These are phyloP conservation scores for Macroventuria anomochaeta DNA, from an alignment of 2,329 filamentous ascomycete genomes.

Conservation along the genomic window DNA sequence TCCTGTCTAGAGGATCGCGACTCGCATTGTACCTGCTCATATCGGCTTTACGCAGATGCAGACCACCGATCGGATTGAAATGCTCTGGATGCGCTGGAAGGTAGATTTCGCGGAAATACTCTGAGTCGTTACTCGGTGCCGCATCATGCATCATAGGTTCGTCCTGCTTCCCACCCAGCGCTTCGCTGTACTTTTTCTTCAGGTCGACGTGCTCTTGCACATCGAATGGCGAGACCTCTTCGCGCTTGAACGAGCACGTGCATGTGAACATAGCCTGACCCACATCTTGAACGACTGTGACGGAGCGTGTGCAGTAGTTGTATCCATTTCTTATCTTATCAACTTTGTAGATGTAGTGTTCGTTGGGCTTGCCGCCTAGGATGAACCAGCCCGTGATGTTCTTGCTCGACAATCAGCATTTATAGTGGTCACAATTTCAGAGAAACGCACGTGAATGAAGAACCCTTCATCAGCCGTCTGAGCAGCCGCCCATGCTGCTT, in stretches of 20 bases:
- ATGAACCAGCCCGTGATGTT: conserved; percentile 62
- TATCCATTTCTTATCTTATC: conserved; percentile 59
- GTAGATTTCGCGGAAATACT: conserved; percentile 37
- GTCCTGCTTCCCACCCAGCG: conserved; percentile 43
- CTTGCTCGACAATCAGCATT: conserved; percentile 36
- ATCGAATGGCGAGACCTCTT: conserved; percentile 45
- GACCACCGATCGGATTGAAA: conserved; percentile 52
- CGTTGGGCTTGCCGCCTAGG: conserved; percentile 53
- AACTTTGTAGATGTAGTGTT: conserved; percentile 60
- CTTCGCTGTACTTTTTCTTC: conserved; percentile 43
- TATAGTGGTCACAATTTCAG: not conserved
- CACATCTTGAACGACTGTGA: conserved; percentile 58
- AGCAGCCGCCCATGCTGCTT: conserved; percentile 63
- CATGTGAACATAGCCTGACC: conserved; percentile 58
- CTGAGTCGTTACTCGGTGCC: conserved; percentile 32
- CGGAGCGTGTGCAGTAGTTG: conserved; percentile 59
- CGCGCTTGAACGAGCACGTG: conserved; percentile 60
- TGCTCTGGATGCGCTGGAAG: conserved; percentile 41
- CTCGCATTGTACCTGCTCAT: conserved; percentile 58
- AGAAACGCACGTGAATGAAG: conserved; percentile 56
- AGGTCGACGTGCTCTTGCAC: conserved; percentile 47
- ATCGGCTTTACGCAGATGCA: conserved; percentile 60
- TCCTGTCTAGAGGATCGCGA: conserved; percentile 45
- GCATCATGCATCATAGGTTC: conserved; percentile 35
- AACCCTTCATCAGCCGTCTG: conserved; percentile 60